Percentiles rank a stretch among this genome's conserved stretches.
Conservation (phyloP, 2,329 filamentous ascomycete genomes). For the Cyphellophora attinorum region DNA sequence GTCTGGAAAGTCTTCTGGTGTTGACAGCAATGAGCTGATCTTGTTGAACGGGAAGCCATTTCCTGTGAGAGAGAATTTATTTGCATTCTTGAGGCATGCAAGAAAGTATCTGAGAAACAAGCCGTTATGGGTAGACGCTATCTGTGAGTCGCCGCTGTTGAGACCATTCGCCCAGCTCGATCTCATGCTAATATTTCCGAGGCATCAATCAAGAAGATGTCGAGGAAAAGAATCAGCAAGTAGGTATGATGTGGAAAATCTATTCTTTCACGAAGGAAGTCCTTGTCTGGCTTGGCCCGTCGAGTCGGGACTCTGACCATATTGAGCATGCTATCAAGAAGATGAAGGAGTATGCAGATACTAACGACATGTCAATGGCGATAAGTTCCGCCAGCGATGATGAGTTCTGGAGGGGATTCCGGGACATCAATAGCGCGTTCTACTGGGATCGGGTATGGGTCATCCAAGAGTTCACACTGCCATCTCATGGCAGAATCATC, state of each 20-base stretch:
- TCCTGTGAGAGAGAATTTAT: conserved; percentile 6
- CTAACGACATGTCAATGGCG: not conserved
- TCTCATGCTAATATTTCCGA: too few species aligned
- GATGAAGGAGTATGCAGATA: conserved; percentile 1
- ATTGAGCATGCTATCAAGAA: conserved; percentile 1
- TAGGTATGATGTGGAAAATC: conserved; percentile 11
- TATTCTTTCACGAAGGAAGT: conserved; percentile 10
- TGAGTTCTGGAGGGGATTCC: conserved; percentile 1
- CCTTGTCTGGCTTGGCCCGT: conserved; percentile 11
- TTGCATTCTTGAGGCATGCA: conserved; percentile 2
- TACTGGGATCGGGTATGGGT: conserved; percentile 3
- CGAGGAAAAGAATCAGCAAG: conserved; percentile 6
- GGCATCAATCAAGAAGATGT: conserved; percentile 12
- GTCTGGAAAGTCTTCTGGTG: too few species aligned
- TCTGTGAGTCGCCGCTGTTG: too few species aligned
- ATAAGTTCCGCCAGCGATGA: not conserved
- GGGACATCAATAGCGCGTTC: conserved; percentile 1
- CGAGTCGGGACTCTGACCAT: not conserved
- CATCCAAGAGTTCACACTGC: conserved; percentile 1
- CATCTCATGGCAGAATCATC: not conserved
- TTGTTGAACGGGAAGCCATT: conserved; percentile 4
- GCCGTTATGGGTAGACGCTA: conserved; percentile 2
- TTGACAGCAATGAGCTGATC: not conserved
- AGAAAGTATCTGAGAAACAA: not conserved
- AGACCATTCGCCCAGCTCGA: too few species aligned